Base-by-base conservation (phyloP, 306 rosid genomes). In the Medicago arabica region DNA sequence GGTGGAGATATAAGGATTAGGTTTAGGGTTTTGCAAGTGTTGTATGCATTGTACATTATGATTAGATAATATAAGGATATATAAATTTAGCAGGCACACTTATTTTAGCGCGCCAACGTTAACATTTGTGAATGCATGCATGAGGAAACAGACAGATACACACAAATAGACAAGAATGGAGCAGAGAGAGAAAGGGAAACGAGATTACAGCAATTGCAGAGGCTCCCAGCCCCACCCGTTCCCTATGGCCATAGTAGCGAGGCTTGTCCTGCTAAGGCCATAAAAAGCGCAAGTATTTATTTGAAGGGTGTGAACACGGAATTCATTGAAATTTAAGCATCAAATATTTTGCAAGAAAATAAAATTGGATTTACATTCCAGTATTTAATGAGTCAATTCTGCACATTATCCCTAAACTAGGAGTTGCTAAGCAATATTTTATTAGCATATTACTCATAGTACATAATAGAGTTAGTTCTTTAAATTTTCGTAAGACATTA, bases 201-300 rank as follows among this genome's bases (percentile, higher is more conserved):
- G 83, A 79, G 41, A 47, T 49, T 95, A 95, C 98, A 71, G 96
- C 94, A 72, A 95, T 87, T 70, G 98, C 97, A 65, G 98, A 92
- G 58, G 98, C 96, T 36, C 97, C 98, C 9, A 95, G 83, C 18
- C 98, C 98, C 19, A 97, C 97, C 43, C 98, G 85, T 66, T 95
- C 98, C 81, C 98, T 89, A 31, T 97, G 98, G 86, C 92, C 38
- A 28, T 51, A 40, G 54, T 69, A 23, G 74, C 51, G 7, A 78
- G 86, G 75, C 87, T 85, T 81, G 91, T 75, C 97, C 95, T 94
- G 82, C 53, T 79, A 87, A n/a, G n/a, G n/a, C n/a, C 70, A 75
- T 41, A 78, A 75, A n/a, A n/a, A 38, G 85, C 60, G 67, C 80
- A 81, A 85, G 79, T 62, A 55, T 65, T 78, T 86, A 58, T 50